Percentiles rank a stretch among this genome's conserved stretches.
phyloP scores from a whole-genome alignment of 306 rosid genomes.

The Alnus glutinosa region DNA sequence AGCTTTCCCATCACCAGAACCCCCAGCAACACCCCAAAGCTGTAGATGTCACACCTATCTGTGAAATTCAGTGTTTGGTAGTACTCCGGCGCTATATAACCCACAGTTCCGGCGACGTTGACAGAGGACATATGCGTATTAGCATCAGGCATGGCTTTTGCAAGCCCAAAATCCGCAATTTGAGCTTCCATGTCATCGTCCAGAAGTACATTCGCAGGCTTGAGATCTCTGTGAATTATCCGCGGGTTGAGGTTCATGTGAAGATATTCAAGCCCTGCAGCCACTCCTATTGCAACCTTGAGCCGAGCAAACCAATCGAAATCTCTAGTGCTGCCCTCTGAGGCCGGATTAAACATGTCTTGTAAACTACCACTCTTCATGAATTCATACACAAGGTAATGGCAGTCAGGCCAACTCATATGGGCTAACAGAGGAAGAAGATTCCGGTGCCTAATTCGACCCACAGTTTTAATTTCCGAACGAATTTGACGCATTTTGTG shows the following conservation, averaged over 20 bases:
- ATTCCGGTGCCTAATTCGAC: conserved; percentile 81
- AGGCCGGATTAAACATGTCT: conserved; percentile 39
- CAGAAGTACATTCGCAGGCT: conserved; percentile 76
- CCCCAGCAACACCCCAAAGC: conserved; percentile 81
- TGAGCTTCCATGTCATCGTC: conserved; percentile 93
- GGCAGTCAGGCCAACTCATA: conserved; percentile 71
- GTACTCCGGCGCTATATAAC: conserved; percentile 90
- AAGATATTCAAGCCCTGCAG: conserved; percentile 87
- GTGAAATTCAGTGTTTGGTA: conserved; percentile 83
- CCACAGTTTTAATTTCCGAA: conserved; percentile 81
- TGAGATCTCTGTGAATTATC: conserved; percentile 83
- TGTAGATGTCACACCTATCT: conserved; percentile 86
- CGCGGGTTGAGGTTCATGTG: conserved; percentile 64
- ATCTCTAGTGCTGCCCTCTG: conserved; percentile 44
- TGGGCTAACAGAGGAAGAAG: conserved; percentile 83
- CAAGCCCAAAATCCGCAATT: conserved; percentile 93
- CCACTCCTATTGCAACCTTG: conserved; percentile 65
- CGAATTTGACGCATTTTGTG: conserved; percentile 87
- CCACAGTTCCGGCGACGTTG: conserved; percentile 76
- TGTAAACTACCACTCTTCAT: conserved; percentile 94
- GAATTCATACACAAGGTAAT: conserved; percentile 79
- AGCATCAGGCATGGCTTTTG: conserved; percentile 78
- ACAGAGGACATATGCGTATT: conserved; percentile 70
- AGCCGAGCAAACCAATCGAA: conserved; percentile 75
- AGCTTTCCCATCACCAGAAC: conserved; percentile 77